These are phyloP conservation scores for Venturia pyrina DNA, from an alignment of 2,329 filamentous ascomycete genomes.

Conservation along the genomic window DNA sequence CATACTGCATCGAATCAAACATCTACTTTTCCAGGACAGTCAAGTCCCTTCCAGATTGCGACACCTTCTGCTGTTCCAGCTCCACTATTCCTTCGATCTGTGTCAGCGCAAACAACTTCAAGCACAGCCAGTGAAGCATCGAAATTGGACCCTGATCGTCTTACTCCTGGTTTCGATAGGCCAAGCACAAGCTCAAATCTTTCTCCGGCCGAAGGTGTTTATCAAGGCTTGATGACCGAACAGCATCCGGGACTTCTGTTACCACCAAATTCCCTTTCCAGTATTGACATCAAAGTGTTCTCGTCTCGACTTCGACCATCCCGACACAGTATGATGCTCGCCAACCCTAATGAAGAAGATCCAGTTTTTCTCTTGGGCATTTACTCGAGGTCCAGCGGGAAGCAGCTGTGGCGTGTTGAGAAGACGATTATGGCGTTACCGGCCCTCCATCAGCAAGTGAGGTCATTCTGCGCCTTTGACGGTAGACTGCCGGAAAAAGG, in stretches of 20 bases:
- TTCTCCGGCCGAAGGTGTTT: constrained; percentile 40
- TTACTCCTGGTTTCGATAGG: not conserved
- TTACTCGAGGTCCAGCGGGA: constrained; percentile 62
- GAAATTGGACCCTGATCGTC: not conserved
- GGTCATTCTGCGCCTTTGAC: constrained; percentile 60
- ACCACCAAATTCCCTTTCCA: constrained; percentile 78
- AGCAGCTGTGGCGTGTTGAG: constrained; percentile 87
- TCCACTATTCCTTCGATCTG: constrained; percentile 24
- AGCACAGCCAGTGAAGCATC: constrained; percentile 12
- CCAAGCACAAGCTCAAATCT: not conserved
- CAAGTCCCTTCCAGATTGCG: constrained; percentile 39
- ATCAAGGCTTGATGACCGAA: constrained; percentile 69
- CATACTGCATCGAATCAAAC: not conserved
- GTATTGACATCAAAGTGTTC: constrained; percentile 75
- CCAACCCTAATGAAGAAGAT: constrained; percentile 77
- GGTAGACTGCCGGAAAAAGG: constrained; percentile 73
- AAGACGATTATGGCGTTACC: constrained; percentile 76
- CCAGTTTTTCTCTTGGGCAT: constrained; percentile 88
- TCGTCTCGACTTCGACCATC: constrained; percentile 94
- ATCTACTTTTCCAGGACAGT: not conserved
- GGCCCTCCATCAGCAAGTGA: constrained; percentile 73
- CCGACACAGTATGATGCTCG: constrained; percentile 68
- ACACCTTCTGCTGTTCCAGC: constrained; percentile 37
- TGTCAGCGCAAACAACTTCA: not conserved
- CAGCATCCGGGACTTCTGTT: constrained; percentile 80